Evolutionary conservation across 1,139 yeast genomes (phyloP).

Genomic region (Yamadazyma oceani): DNA sequence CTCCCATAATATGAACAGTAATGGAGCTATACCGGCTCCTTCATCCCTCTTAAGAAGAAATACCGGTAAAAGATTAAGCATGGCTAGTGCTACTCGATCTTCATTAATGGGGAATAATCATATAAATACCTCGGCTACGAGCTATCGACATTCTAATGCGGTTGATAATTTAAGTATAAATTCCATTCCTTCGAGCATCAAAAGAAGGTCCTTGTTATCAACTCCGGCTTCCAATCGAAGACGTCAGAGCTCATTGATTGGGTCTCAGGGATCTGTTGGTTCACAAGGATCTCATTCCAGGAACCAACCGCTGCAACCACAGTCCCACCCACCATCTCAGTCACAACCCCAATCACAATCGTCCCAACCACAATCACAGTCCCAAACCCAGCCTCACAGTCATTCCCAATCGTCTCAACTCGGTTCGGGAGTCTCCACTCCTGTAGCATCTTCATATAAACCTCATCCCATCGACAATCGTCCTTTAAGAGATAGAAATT

Average conservation of each 20-base stretch:
- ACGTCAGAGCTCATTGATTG: conserved; percentile 26
- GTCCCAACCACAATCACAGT: conserved; percentile 5
- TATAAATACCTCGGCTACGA: background rate
- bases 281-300: conserved; percentile 17
- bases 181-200: conserved; percentile 17
- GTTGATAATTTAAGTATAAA: conserved; percentile 4
- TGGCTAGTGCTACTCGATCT: conserved; percentile 37
- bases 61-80: conserved; percentile 33
- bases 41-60: conserved; percentile 29
- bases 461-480: conserved; percentile 54
- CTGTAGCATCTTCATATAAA: background rate
- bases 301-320: conserved; percentile 7
- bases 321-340: conserved; percentile 9
- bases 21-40: conserved; percentile 16
- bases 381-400: background rate
- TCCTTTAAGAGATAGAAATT: conserved; percentile 72
- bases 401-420: conserved; percentile 7
- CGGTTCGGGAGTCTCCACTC: conserved; percentile 1
- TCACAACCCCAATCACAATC: conserved; percentile 5
- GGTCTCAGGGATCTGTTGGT: conserved; percentile 3
- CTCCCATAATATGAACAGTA: conserved; percentile 4
- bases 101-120: conserved; percentile 21
- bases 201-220: conserved; percentile 36
- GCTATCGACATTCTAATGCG: conserved; percentile 2
- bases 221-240: conserved; percentile 38